Conservation (phyloP, 2,329 filamentous ascomycete genomes). For the Cordyceps cicadae region DNA sequence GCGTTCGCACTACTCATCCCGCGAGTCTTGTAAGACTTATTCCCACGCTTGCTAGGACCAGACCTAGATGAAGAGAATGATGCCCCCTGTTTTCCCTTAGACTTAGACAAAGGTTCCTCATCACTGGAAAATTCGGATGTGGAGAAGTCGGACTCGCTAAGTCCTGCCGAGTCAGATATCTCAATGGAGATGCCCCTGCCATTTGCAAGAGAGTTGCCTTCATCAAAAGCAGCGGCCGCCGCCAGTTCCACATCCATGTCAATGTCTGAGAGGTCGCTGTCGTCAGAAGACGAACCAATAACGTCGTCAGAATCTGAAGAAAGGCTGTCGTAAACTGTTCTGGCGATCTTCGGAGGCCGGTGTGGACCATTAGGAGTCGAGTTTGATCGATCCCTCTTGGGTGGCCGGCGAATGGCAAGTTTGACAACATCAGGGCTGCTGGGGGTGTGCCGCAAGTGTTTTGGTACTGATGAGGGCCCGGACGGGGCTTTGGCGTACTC, state of each 20-base stretch:
- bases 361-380: slow-evolving; percentile 14
- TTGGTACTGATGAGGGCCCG: neutral
- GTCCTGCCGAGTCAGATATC: slow-evolving; percentile 13
- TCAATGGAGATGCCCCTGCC: slow-evolving; percentile 14
- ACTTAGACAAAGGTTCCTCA: slow-evolving; percentile 21
- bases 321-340: too few relatives aligned
- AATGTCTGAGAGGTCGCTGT: slow-evolving; percentile 16
- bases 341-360: slow-evolving; percentile 5
- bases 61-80: neutral
- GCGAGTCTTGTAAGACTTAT: neutral
- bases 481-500: slow-evolving; percentile 20
- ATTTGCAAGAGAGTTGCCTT: slow-evolving; percentile 7
- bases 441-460: slow-evolving; percentile 5
- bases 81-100: slow-evolving; percentile 13
- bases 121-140: slow-evolving; percentile 19
- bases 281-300: slow-evolving; percentile 19
- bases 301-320: too few relatives aligned
- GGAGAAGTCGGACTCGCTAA: slow-evolving; percentile 1
- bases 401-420: slow-evolving; percentile 16
- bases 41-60: neutral
- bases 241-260: slow-evolving; percentile 27
- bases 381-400: slow-evolving; percentile 18
- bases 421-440: neutral
- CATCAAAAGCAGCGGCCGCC: slow-evolving; percentile 16
- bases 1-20: neutral